Percentiles rank a stretch among this genome's conserved stretches.
phyloP scores from a whole-genome alignment of 2,329 filamentous ascomycete genomes.

The Fusarium foetens region DNA sequence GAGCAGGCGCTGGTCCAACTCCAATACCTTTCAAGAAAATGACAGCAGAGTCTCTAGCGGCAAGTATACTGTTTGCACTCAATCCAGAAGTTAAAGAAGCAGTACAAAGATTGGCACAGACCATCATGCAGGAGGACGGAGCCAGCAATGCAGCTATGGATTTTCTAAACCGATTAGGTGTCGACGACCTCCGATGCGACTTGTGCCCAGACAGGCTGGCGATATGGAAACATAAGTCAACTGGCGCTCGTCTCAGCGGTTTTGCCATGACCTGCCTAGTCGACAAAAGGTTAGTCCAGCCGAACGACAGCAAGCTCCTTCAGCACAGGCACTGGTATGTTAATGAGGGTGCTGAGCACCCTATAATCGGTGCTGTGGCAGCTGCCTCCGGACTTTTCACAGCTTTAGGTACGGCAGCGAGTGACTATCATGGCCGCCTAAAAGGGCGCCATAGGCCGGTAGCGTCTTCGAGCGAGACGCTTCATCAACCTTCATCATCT shows the following conservation, averaged over 20 bases:
- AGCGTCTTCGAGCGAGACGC: background rate
- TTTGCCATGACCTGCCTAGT: slow-evolving; percentile 69
- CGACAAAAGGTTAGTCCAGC: slow-evolving; percentile 63
- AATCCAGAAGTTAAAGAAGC: slow-evolving; percentile 56
- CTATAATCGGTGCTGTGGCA: slow-evolving; percentile 70
- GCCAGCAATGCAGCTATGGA: slow-evolving; percentile 61
- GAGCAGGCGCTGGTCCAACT: slow-evolving; percentile 67
- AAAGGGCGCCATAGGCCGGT: background rate
- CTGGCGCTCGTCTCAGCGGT: slow-evolving; percentile 66
- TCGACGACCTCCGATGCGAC: slow-evolving; percentile 66
- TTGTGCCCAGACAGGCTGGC: slow-evolving; percentile 67
- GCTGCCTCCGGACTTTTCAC: slow-evolving; percentile 72
- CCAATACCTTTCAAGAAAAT: slow-evolving; percentile 68
- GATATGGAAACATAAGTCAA: slow-evolving; percentile 67
- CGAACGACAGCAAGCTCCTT: slow-evolving; percentile 66
- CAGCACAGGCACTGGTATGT: slow-evolving; percentile 66
- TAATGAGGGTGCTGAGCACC: slow-evolving; percentile 71
- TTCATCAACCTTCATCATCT: background rate
- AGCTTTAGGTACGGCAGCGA: slow-evolving; percentile 45
- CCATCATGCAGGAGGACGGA: slow-evolving; percentile 65
- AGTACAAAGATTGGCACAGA: slow-evolving; percentile 56
- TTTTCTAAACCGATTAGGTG: slow-evolving; percentile 64
- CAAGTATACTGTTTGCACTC: slow-evolving; percentile 63
- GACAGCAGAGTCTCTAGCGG: slow-evolving; percentile 64
- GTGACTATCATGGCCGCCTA: background rate